Evolutionary conservation across 768 basidiomycete genomes (phyloP).

Genomic region (Polyporus arcularius): DNA sequence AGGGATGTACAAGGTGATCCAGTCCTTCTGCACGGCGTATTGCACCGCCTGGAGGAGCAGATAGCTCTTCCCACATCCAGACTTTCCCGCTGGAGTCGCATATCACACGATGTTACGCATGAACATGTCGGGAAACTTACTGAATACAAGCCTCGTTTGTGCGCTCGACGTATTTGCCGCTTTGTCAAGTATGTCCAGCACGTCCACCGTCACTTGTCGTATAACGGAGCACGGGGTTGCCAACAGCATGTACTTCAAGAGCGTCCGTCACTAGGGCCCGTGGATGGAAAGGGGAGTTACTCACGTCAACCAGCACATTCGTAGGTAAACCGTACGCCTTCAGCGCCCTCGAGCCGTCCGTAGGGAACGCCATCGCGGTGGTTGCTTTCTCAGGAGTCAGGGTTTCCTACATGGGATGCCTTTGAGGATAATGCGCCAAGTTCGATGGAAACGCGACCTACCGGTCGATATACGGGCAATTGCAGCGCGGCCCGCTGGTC

Average conservation of each 20-base stretch:
- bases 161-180: conserved; percentile 52
- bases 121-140: conserved; percentile 42
- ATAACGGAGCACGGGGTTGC: conserved; percentile 73
- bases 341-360: conserved; percentile 50
- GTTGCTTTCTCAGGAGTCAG: conserved; percentile 41
- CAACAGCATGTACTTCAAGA: conserved; percentile 63
- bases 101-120: conserved; percentile 1
- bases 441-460: conserved; percentile 25
- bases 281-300: conserved; percentile 19
- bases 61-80: conserved; percentile 82
- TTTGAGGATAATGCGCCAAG: neutral
- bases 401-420: conserved; percentile 31
- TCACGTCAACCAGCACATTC: conserved; percentile 69
- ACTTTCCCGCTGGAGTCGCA: conserved; percentile 56
- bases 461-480: conserved; percentile 46
- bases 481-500: conserved; percentile 36
- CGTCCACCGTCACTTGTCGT: conserved; percentile 62
- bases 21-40: conserved; percentile 61
- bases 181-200: conserved; percentile 51
- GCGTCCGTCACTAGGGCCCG: conserved; percentile 1
- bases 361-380: conserved; percentile 46
- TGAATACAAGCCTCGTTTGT: conserved; percentile 60
- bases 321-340: conserved; percentile 72
- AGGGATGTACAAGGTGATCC: conserved; percentile 87
- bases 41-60: conserved; percentile 76